Evolutionary conservation across 192 early-diverging fungal genomes (phyloP).

Genomic region (Pilobolus umbonatus): DNA sequence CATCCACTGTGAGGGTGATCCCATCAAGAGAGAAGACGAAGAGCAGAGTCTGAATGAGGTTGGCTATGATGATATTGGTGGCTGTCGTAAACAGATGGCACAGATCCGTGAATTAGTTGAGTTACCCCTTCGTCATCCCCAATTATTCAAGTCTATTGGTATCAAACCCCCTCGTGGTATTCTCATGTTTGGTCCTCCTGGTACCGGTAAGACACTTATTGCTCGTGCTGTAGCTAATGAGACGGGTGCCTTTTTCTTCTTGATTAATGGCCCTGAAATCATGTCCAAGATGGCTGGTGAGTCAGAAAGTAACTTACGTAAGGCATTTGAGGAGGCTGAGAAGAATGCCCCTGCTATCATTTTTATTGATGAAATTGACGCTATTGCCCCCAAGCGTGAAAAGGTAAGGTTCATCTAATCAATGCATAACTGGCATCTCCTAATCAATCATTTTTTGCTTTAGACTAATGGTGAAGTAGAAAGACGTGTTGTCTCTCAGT

Average conservation of each 20-base stretch:
- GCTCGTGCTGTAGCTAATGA: conserved; percentile 98
- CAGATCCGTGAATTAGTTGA: conserved; percentile 99
- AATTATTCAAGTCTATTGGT: conserved; percentile 98
- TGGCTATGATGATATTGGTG: conserved; percentile 99
- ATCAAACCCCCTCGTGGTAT: conserved; percentile 99
- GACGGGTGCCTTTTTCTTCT: conserved; percentile 99
- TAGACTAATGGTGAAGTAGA: conserved; percentile 91
- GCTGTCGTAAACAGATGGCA: conserved; percentile 96
- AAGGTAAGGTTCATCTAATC: conserved; percentile 38
- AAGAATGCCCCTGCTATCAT: conserved; percentile 96
- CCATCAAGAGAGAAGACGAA: conserved; percentile 98
- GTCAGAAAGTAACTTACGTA: conserved; percentile 94
- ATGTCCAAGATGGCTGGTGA: conserved; percentile 99
- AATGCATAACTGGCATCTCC: not conserved
- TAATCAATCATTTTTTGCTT: not conserved
- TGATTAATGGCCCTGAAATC: conserved; percentile 99
- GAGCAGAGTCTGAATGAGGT: conserved; percentile 88
- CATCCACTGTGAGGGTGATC: conserved; percentile 97
- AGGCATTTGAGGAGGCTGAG: conserved; percentile 98
- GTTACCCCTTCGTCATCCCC: conserved; percentile 96
- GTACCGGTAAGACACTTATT: conserved; percentile 98
- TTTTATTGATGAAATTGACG: conserved; percentile 99
- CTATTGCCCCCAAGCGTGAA: conserved; percentile 88
- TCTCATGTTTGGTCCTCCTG: conserved; percentile 96
- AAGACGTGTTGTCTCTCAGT: conserved; percentile 91